Conservation (phyloP, 2,329 filamentous ascomycete species). For the Nigrograna mackinnonii region DNA sequence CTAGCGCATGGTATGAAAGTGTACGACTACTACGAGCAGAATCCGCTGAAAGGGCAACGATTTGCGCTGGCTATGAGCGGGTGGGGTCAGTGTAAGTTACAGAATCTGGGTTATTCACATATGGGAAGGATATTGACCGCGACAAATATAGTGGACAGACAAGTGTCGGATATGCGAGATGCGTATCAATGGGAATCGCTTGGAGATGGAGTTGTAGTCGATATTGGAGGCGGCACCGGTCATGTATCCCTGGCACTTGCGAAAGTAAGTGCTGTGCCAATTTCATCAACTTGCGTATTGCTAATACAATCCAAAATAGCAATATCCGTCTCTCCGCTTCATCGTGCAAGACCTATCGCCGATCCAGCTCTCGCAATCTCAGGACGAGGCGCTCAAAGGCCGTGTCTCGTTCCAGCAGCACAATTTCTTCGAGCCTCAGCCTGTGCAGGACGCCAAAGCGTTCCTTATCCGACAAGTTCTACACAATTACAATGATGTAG, state of each 20-base stretch:
- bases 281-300: too few species aligned
- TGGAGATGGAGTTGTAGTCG: constrained; percentile 26
- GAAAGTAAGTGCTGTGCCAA: constrained; percentile 21
- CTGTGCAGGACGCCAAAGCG: constrained; percentile 26
- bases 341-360: constrained; percentile 9
- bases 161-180: constrained; percentile 15
- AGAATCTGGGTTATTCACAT: too few species aligned
- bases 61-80: constrained; percentile 35
- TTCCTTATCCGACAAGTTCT: constrained; percentile 41
- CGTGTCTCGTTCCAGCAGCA: constrained; percentile 32
- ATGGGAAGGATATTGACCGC: background rate
- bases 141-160: constrained; percentile 16
- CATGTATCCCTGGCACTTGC: constrained; percentile 25
- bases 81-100: constrained; percentile 8
- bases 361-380: constrained; percentile 5
- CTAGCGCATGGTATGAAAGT: constrained; percentile 17
- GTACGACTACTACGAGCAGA: constrained; percentile 30
- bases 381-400: constrained; percentile 3
- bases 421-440: constrained; percentile 42
- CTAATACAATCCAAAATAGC: too few species aligned
- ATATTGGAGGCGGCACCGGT: constrained; percentile 32
- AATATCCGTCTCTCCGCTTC: constrained; percentile 7
- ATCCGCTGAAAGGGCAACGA: constrained; percentile 23
- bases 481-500: constrained; percentile 46
- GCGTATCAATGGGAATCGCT: constrained; percentile 28